Conservation (phyloP, 345 rosid genomes). For the Acer campestre region DNA sequence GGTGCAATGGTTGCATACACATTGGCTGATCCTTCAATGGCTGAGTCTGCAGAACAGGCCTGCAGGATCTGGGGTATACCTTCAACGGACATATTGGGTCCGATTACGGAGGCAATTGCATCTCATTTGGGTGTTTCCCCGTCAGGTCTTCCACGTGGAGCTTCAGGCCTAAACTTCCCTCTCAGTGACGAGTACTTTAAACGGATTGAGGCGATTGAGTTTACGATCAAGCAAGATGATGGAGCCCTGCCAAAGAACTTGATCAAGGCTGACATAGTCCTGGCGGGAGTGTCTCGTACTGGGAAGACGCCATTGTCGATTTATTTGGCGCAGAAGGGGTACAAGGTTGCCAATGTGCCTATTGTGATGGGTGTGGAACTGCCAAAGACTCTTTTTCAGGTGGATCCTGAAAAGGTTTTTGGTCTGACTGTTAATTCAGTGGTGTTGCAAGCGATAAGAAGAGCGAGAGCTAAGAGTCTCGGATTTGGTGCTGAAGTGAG, state of each 20-base stretch:
- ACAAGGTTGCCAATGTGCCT: conserved; percentile 84
- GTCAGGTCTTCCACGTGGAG: conserved; percentile 83
- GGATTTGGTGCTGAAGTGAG: conserved; percentile 54
- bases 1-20: conserved; percentile 77
- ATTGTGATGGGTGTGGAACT: conserved; percentile 67
- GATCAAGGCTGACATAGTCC: conserved; percentile 68
- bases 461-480: conserved; percentile 69
- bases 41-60: conserved; percentile 68
- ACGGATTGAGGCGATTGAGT: conserved; percentile 79
- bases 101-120: conserved; percentile 79
- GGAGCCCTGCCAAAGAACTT: conserved; percentile 79
- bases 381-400: conserved; percentile 66
- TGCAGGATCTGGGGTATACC: conserved; percentile 72
- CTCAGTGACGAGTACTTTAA: conserved; percentile 71
- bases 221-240: conserved; percentile 90
- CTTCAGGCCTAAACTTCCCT: conserved; percentile 48
- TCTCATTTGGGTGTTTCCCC: conserved; percentile 83
- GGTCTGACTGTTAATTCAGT: conserved; percentile 73
- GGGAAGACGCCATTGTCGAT: conserved; percentile 87
- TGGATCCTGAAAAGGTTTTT: conserved; percentile 72
- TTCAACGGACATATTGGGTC: conserved; percentile 76
- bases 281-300: conserved; percentile 82
- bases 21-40: conserved; percentile 78
- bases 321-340: conserved; percentile 83
- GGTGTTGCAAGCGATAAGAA: conserved; percentile 71